Base-by-base conservation (phyloP, 2,329 filamentous ascomycete species). In the Lecanicillium sp. region DNA sequence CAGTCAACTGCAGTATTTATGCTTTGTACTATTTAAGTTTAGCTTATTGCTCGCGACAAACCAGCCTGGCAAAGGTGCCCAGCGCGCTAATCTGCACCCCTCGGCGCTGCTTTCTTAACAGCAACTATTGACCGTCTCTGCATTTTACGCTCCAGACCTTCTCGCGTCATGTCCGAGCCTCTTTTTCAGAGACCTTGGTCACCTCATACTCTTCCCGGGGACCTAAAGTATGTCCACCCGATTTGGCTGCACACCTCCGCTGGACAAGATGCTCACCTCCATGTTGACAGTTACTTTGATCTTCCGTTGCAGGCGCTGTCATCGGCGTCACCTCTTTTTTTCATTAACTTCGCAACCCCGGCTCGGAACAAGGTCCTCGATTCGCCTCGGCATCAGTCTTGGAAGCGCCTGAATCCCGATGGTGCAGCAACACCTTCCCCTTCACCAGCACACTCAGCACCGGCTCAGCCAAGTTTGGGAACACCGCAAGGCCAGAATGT, bases 261-360 rank as follows among this genome's bases (percentile, higher is more conserved):
- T 15, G 18, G 5, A 9, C 11, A 11, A 33, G 13, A 6, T 31
- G 16, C 29, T 33, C 12, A 33, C 18, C 9, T 15, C 11, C 27
- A 11, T 30, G 1, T 19, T 22, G 4, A 5, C 32, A 62, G 59
- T 34, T 62, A 62, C 41, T 62, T 60, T 27, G 54, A 50, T 29
- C 45, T 60, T 14, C 48, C 55, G 5, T 38, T 48, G 4, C 37
- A 43, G 22, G 35, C 46, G 3, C 30, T 46, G 3, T 33, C 45
- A 15, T 17, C 37, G 11, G 29, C 45, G 1, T 35, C 53, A 2
- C 41, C 46, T 2, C 34, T 51, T 13, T 41, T 53, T 5, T 42
- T 48, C 36, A 20, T 48, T 17, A 39, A 43, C 13, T 38, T 48
- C 19, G 34, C 43, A 11, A 33, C 38, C 12, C 41, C 45, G 1